phyloP scores from a whole-genome alignment of 2,329 filamentous ascomycete genomes.

The Cladosporium sp. region DNA sequence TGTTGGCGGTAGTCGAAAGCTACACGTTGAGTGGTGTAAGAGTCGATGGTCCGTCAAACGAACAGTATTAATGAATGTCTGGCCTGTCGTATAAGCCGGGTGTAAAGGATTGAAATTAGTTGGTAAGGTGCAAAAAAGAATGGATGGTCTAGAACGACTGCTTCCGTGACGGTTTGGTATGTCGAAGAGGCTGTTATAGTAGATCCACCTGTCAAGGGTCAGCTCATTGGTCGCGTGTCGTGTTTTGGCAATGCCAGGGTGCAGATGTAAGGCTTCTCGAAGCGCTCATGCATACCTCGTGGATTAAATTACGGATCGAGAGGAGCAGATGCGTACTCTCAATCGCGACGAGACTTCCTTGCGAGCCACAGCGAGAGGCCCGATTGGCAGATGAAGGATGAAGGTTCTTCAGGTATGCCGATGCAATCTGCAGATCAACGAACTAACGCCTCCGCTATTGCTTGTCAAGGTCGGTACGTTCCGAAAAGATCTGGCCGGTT shows the following conservation, averaged over 20 bases:
- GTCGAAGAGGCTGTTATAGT: constrained; percentile 37
- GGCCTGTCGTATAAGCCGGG: constrained; percentile 45
- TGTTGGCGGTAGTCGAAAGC: constrained; percentile 30
- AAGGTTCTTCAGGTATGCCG: constrained; percentile 30
- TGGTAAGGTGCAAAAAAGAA: constrained; percentile 48
- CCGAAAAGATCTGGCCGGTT: constrained; percentile 32
- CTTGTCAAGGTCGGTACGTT: constrained; percentile 29
- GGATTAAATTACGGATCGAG: constrained; percentile 49
- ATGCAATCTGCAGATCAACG: constrained; percentile 50
- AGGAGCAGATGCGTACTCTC: constrained; percentile 24
- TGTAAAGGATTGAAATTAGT: constrained; percentile 60
- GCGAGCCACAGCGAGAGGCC: constrained; percentile 46
- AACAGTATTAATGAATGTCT: constrained; percentile 53
- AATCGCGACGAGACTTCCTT: constrained; percentile 36
- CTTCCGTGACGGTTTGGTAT: constrained; percentile 18
- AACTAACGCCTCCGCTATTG: constrained; percentile 55
- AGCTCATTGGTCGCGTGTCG: constrained; percentile 29
- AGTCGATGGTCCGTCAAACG: constrained; percentile 41
- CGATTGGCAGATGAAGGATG: constrained; percentile 40
- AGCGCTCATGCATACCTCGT: constrained; percentile 44
- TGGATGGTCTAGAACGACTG: constrained; percentile 38
- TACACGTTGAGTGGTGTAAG: constrained; percentile 35
- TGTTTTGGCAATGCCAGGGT: constrained; percentile 23
- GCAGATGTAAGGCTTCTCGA: constrained; percentile 24
- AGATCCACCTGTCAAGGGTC: constrained; percentile 39